Evolutionary conservation across 441 rosid genomes (phyloP).

Genomic region (Pelargonium citronellum): DNA sequence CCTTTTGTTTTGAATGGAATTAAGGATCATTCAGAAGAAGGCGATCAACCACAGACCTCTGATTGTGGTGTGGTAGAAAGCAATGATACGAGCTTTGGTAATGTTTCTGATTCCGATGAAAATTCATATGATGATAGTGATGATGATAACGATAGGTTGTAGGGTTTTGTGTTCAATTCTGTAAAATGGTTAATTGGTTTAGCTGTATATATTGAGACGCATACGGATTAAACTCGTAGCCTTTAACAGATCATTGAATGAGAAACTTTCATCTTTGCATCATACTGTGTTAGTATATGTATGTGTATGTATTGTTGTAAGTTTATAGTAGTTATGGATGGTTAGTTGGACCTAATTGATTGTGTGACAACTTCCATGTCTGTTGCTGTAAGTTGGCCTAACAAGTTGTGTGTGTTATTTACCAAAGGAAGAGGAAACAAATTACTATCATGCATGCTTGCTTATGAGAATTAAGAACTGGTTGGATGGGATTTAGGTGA

Average conservation of each 20-base stretch:
- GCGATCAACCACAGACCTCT: conserved; percentile 11
- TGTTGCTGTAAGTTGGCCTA: no score
- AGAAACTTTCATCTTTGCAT: background rate
- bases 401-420: no score
- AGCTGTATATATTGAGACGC: conserved; percentile 9
- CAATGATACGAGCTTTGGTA: conserved; percentile 32
- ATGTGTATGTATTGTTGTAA: background rate
- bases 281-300: background rate
- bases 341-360: background rate
- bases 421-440: no score
- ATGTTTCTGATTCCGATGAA: conserved; percentile 37
- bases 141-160: conserved; percentile 9
- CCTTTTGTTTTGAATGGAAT: conserved; percentile 49
- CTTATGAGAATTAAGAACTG: no score
- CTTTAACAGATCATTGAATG: background rate
- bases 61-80: conserved; percentile 18
- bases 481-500: no score
- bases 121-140: conserved; percentile 28
- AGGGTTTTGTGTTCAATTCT: background rate
- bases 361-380: background rate
- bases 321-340: background rate
- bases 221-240: background rate
- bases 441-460: no score
- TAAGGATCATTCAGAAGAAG: conserved; percentile 36
- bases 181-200: background rate